Percentiles rank a stretch among this genome's conserved stretches.
These are phyloP conservation scores for Immersiella caudata DNA, from an alignment of 495 filamentous ascomycete genomes.

Conservation along the genomic window DNA sequence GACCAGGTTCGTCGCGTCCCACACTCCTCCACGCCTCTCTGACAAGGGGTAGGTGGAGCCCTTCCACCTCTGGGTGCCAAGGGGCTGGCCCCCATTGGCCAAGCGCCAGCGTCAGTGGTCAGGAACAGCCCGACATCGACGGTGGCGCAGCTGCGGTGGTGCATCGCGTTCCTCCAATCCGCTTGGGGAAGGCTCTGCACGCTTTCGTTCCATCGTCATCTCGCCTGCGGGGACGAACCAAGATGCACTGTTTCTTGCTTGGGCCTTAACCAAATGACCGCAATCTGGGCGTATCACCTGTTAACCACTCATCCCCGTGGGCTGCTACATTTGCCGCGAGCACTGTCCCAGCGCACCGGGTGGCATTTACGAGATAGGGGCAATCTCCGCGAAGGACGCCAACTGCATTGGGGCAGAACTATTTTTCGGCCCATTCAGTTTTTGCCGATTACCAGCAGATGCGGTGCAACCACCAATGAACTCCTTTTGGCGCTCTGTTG, in stretches of 20 bases:
- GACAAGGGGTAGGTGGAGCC: background rate
- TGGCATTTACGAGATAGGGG: constrained; percentile 7
- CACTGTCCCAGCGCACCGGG: background rate
- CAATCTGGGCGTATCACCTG: background rate
- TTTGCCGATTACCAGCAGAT: background rate
- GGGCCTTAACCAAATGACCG: background rate
- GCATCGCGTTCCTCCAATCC: background rate
- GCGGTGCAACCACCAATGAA: background rate
- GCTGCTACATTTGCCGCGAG: background rate
- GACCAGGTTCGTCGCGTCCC: constrained; percentile 10
- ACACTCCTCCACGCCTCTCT: constrained; percentile 8
- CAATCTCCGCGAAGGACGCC: constrained; percentile 8
- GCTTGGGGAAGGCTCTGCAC: constrained; percentile 3
- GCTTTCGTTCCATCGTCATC: constrained; percentile 15
- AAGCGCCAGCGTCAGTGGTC: constrained; percentile 5
- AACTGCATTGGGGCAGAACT: background rate
- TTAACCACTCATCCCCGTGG: background rate
- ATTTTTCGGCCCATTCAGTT: background rate
- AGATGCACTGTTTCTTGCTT: constrained; percentile 2
- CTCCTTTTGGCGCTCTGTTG: background rate
- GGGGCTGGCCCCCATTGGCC: background rate
- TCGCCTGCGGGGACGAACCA: background rate
- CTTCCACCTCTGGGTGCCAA: background rate
- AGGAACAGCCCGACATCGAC: background rate
- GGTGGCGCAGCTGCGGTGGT: constrained; percentile 9